These are phyloP conservation scores for Colletotrichum viniferum DNA, from an alignment of 2,329 filamentous ascomycete genomes.

Conservation along the genomic window DNA sequence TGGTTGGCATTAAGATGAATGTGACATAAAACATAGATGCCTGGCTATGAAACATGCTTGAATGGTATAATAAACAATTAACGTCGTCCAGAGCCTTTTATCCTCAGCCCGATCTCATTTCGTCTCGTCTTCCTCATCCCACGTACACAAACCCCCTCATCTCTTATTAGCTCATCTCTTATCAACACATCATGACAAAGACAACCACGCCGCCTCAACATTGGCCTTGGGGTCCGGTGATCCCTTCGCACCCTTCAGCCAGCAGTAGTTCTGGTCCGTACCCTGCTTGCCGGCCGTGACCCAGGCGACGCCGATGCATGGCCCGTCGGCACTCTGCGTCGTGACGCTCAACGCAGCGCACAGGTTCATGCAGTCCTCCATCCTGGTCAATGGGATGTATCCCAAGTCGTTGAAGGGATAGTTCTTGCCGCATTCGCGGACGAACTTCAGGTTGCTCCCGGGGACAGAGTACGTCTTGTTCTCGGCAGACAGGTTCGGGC, in stretches of 20 bases:
- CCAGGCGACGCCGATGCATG: constrained; percentile 25
- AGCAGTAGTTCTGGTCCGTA: constrained; percentile 23
- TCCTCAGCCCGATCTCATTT: neutral
- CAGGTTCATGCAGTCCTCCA: constrained; percentile 26
- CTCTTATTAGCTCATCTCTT: neutral
- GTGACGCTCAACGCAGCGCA: constrained; percentile 26
- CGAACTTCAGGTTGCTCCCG: constrained; percentile 23
- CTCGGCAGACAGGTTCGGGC: neutral
- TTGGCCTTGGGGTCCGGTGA: neutral
- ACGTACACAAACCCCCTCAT: neutral
- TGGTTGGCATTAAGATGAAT: neutral
- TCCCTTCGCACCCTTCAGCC: constrained; percentile 23
- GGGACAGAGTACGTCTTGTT: constrained; percentile 22
- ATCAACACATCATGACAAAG: neutral
- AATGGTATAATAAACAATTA: neutral
- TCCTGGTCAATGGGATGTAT: constrained; percentile 22
- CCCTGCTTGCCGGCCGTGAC: constrained; percentile 24
- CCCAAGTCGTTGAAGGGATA: constrained; percentile 22
- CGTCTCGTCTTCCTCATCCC: neutral
- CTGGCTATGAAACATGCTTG: neutral
- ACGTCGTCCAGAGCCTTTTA: neutral
- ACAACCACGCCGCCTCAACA: constrained; percentile 7
- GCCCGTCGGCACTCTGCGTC: constrained; percentile 20
- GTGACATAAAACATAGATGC: neutral
- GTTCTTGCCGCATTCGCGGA: constrained; percentile 23